Conservation (phyloP, 495 filamentous ascomycete species). For the Amniculicola lignicola region DNA sequence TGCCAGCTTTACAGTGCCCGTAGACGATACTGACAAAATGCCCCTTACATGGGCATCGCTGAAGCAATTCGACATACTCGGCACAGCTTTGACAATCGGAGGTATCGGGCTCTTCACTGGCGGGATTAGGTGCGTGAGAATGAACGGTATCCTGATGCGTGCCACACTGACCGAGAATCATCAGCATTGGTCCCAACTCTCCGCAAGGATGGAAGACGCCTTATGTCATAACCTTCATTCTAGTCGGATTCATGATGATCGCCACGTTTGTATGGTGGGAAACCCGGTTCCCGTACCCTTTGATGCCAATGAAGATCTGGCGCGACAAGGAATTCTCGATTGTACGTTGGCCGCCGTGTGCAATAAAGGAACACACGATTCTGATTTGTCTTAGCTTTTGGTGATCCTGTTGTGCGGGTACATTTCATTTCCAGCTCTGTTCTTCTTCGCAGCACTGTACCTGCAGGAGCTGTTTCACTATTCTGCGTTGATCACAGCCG, state of each 20-base stretch:
- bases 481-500: slow-evolving; percentile 37
- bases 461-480: slow-evolving; percentile 46
- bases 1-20: slow-evolving; percentile 62
- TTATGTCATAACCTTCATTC: slow-evolving; percentile 42
- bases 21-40: slow-evolving; percentile 49
- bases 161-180: background rate
- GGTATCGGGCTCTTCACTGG: slow-evolving; percentile 65
- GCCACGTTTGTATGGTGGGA: slow-evolving; percentile 43
- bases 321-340: slow-evolving; percentile 42
- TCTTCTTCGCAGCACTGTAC: slow-evolving; percentile 57
- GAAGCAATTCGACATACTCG: slow-evolving; percentile 62
- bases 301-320: slow-evolving; percentile 46
- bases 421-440: slow-evolving; percentile 36
- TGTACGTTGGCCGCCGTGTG: too few relatives aligned
- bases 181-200: slow-evolving; percentile 50
- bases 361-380: too few relatives aligned
- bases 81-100: slow-evolving; percentile 59
- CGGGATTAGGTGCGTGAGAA: slow-evolving; percentile 60
- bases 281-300: slow-evolving; percentile 38
- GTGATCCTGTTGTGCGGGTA: slow-evolving; percentile 38
- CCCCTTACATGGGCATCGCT: slow-evolving; percentile 49
- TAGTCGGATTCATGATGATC: slow-evolving; percentile 39
- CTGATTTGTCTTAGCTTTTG: slow-evolving; percentile 32
- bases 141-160: background rate
- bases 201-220: slow-evolving; percentile 44